Conservation (phyloP, 371 early-diverging fungal species). For the Batkoa obscura region DNA sequence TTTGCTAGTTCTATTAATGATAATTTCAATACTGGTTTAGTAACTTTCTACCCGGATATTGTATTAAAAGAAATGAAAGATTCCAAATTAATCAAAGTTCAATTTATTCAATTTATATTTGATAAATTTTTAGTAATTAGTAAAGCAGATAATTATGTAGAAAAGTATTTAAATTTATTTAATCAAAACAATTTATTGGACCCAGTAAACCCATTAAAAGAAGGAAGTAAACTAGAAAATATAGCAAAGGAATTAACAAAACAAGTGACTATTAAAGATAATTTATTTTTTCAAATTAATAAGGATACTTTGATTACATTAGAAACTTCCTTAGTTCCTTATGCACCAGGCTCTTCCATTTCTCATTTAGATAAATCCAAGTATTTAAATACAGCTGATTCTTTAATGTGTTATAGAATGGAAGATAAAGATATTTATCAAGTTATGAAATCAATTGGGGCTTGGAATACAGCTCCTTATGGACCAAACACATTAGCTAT, state of each 20-base stretch:
- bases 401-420: slow-evolving; percentile 26
- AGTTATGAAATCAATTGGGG: slow-evolving; percentile 6
- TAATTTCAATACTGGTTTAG: neutral
- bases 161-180: no score
- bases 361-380: slow-evolving; percentile 22
- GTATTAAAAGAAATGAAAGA: neutral
- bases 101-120: no score
- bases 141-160: no score
- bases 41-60: neutral
- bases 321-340: slow-evolving; percentile 17
- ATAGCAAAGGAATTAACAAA: neutral
- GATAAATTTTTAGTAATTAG: no score
- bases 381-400: slow-evolving; percentile 21
- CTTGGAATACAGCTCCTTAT: slow-evolving; percentile 15
- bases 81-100: no score
- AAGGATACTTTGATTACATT: slow-evolving; percentile 2
- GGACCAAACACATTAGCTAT: slow-evolving; percentile 18
- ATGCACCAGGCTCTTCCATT: slow-evolving; percentile 22
- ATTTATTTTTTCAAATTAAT: neutral
- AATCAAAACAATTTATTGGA: neutral
- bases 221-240: neutral
- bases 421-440: slow-evolving; percentile 13
- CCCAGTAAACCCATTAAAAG: neutral
- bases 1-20: slow-evolving; percentile 25
- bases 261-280: neutral